phyloP scores from a whole-genome alignment of 2,329 filamentous ascomycete species.

The Botryotinia convoluta region DNA sequence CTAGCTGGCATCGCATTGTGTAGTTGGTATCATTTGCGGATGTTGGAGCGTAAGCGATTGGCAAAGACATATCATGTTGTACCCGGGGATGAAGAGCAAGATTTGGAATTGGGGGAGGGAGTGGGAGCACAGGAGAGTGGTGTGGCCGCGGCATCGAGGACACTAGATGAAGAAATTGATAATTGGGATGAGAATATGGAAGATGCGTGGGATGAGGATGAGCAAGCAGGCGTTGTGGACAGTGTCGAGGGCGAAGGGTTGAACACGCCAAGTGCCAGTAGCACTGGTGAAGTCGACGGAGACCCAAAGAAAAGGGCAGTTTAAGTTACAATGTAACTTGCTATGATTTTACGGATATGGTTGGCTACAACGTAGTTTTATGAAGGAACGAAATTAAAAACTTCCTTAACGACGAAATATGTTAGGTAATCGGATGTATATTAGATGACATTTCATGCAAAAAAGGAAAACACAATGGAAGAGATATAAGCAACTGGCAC shows the following conservation, averaged over 20 bases:
- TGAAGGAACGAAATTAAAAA: not conserved
- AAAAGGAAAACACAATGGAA: not conserved
- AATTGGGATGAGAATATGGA: constrained; percentile 89
- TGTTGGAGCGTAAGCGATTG: constrained; percentile 82
- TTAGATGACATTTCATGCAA: not conserved
- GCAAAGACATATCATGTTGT: constrained; percentile 71
- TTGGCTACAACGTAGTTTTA: constrained; percentile 8
- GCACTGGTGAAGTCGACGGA: constrained; percentile 35
- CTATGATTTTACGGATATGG: constrained; percentile 27
- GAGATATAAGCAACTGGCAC: not conserved
- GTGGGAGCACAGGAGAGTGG: constrained; percentile 61
- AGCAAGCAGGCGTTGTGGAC: constrained; percentile 33
- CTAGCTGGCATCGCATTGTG: constrained; percentile 69
- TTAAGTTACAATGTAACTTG: constrained; percentile 29
- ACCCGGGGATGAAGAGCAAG: constrained; percentile 57
- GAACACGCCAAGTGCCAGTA: constrained; percentile 40
- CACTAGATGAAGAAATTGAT: constrained; percentile 79
- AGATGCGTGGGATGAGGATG: constrained; percentile 59
- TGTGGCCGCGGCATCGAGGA: constrained; percentile 47
- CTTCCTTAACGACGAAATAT: not conserved
- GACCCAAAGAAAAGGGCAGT: constrained; percentile 38
- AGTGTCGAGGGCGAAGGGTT: constrained; percentile 35
- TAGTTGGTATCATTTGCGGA: constrained; percentile 90
- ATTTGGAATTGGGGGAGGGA: constrained; percentile 73
- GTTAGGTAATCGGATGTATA: constrained; percentile 11